phyloP scores from a whole-genome alignment of 1,139 yeast genomes.

The Zygoascus hellenicus region DNA sequence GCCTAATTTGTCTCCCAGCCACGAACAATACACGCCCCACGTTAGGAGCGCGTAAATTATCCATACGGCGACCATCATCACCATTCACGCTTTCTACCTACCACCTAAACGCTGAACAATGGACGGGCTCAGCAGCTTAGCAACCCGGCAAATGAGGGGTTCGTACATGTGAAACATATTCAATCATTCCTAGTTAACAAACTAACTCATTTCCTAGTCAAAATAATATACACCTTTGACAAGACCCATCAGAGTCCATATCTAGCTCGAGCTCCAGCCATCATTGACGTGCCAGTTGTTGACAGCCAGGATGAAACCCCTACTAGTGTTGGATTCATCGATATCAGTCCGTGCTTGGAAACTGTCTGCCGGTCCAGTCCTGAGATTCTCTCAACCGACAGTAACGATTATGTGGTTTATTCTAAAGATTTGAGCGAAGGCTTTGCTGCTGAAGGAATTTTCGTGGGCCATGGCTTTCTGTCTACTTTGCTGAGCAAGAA shows the following conservation, averaged over 20 bases:
- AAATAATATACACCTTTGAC: conserved; percentile 35
- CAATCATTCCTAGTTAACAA: neutral
- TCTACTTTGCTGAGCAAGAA: conserved; percentile 16
- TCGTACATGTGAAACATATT: neutral
- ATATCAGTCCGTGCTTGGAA: conserved; percentile 30
- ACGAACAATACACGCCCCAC: conserved; percentile 1
- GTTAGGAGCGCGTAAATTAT: conserved; percentile 1
- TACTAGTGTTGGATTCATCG: conserved; percentile 31
- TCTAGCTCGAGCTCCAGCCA: conserved; percentile 29
- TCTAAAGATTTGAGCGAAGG: conserved; percentile 36
- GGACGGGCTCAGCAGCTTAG: conserved; percentile 9
- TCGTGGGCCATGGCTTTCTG: conserved; percentile 39
- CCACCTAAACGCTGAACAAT: conserved; percentile 1
- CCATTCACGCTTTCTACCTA: neutral
- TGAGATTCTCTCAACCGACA: conserved; percentile 31
- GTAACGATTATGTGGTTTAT: conserved; percentile 37
- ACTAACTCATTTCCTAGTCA: conserved; percentile 21
- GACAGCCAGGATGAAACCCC: conserved; percentile 21
- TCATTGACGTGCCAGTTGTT: conserved; percentile 25
- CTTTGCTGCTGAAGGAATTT: conserved; percentile 29
- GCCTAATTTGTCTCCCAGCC: neutral
- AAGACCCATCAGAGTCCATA: conserved; percentile 28
- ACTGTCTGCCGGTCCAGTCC: conserved; percentile 34
- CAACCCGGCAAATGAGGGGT: conserved; percentile 23
- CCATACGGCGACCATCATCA: neutral